These are phyloP conservation scores for Glaciozyma antarctica DNA, from an alignment of 768 basidiomycete species.

Conservation along the genomic window DNA sequence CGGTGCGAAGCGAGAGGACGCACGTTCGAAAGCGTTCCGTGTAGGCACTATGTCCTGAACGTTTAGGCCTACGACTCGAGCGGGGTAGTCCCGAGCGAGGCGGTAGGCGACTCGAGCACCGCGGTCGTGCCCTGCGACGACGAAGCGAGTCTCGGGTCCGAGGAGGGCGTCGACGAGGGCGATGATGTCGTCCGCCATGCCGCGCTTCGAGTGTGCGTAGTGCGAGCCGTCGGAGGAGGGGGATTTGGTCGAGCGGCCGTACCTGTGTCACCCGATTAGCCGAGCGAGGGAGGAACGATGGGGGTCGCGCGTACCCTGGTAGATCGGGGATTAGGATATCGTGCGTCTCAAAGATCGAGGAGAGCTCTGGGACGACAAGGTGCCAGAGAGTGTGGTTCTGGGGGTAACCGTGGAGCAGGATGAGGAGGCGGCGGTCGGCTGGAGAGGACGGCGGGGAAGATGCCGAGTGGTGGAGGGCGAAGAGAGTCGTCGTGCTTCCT, in stretches of 20 bases:
- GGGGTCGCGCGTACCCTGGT: conserved; percentile 22
- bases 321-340: conserved; percentile 30
- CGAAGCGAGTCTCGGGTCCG: conserved; percentile 33
- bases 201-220: conserved; percentile 37
- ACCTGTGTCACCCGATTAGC: not conserved
- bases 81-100: conserved; percentile 36
- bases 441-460: not conserved
- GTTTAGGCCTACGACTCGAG: conserved; percentile 33
- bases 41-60: conserved; percentile 40
- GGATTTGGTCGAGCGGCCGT: conserved; percentile 5
- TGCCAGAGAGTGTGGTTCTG: conserved; percentile 33
- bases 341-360: not conserved
- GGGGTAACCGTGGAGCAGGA: conserved; percentile 33
- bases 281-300: too few relatives aligned
- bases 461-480: too few relatives aligned
- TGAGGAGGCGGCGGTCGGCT: conserved; percentile 18
- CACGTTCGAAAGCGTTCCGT: conserved; percentile 31
- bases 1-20: conserved; percentile 31
- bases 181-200: conserved; percentile 38
- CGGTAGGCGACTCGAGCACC: conserved; percentile 39
- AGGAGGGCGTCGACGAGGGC: conserved; percentile 35
- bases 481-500: too few relatives aligned
- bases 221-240: conserved; percentile 19
- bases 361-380: conserved; percentile 15
- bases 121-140: conserved; percentile 37